These are phyloP conservation scores for Cymbopogon flexuosus DNA, from an alignment of 202 grass and related monocot genomes.

Conservation along the genomic window DNA sequence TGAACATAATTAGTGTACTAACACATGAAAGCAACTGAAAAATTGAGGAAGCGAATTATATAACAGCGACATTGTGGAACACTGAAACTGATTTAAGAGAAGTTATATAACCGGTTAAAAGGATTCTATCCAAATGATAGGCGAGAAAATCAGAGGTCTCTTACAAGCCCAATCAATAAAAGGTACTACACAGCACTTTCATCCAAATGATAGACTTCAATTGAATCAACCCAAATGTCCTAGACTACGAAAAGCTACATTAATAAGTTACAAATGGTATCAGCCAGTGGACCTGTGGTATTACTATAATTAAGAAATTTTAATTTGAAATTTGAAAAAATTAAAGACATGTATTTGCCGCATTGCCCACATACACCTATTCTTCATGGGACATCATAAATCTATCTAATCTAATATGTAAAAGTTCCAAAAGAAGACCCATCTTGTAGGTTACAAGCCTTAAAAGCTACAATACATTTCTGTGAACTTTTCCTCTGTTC, in stretches of 20 bases:
- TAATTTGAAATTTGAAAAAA: neutral
- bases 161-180: neutral
- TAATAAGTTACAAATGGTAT: neutral
- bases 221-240: neutral
- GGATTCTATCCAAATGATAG: conserved; percentile 11
- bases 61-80: neutral
- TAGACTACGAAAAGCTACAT: neutral
- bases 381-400: too few species aligned
- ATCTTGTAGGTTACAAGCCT: neutral
- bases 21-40: conserved; percentile 1
- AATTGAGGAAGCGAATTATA: conserved; percentile 27
- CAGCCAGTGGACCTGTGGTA: conserved; percentile 1
- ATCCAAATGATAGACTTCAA: conserved; percentile 2
- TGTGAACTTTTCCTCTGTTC: neutral
- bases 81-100: neutral
- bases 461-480: neutral
- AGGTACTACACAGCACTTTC: neutral
- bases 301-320: conserved; percentile 7
- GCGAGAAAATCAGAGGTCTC: neutral
- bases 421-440: neutral
- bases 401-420: too few species aligned
- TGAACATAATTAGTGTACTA: conserved; percentile 31
- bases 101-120: conserved; percentile 7
- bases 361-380: too few species aligned
- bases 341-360: neutral